Evolutionary conservation across 352 stramenopile species (phyloP).

Genomic region (Phytopythium mirpurense): DNA sequence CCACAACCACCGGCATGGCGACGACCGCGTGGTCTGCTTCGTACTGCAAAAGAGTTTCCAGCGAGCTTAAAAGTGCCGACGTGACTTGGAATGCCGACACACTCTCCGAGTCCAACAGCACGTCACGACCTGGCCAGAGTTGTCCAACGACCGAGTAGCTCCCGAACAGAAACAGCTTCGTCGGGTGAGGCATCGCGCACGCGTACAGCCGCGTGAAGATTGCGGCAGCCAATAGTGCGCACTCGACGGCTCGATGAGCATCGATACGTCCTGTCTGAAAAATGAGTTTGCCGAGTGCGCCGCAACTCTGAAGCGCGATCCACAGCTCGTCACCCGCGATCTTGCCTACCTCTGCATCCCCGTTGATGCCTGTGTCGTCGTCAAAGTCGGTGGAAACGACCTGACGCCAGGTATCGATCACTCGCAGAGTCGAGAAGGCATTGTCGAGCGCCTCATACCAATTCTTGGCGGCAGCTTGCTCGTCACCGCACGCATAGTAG

Average conservation of each 20-base stretch:
- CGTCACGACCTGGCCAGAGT: constrained; percentile 52
- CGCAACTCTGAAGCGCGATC: constrained; percentile 45
- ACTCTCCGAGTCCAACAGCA: constrained; percentile 37
- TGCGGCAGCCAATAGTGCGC: constrained; percentile 57
- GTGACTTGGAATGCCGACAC: constrained; percentile 29
- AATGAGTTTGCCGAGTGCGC: constrained; percentile 48
- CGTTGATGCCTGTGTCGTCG: constrained; percentile 11
- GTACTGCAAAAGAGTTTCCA: constrained; percentile 51
- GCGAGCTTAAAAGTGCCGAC: constrained; percentile 34
- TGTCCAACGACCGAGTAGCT: constrained; percentile 43
- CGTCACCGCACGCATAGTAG: constrained; percentile 38
- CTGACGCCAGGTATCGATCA: constrained; percentile 44
- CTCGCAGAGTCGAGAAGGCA: constrained; percentile 50
- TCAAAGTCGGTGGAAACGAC: constrained; percentile 20
- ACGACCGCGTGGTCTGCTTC: constrained; percentile 31
- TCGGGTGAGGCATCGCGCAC: constrained; percentile 57
- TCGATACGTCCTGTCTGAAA: constrained; percentile 29
- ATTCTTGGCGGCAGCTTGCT: constrained; percentile 36
- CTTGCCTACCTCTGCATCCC: constrained; percentile 12
- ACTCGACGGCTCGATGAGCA: constrained; percentile 42
- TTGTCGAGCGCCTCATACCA: constrained; percentile 79
- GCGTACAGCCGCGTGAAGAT: constrained; percentile 53
- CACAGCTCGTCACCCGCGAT: constrained; percentile 57
- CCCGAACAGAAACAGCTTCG: constrained; percentile 50
- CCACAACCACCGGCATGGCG: constrained; percentile 51